A percentile compares a stretch with the other conserved stretches of the same genome.
These are phyloP conservation scores for Venturia pyrina DNA, from an alignment of 2,329 filamentous ascomycete species.

Conservation along the genomic window DNA sequence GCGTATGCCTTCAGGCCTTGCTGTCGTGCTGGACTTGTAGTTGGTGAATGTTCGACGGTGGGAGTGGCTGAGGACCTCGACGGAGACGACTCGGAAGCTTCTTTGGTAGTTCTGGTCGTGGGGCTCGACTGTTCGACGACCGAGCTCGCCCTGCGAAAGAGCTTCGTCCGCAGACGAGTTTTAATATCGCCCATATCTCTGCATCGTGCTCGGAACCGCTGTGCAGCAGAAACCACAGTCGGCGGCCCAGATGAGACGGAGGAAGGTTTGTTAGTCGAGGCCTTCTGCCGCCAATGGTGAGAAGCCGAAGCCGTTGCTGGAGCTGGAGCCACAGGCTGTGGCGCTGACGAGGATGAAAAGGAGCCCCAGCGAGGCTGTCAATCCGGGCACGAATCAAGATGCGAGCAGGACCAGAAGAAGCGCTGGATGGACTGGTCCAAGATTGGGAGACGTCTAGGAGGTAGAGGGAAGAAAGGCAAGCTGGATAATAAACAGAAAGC, in stretches of 20 bases:
- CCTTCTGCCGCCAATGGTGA: neutral
- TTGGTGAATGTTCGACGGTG: neutral
- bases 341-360: neutral
- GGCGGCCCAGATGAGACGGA: neutral
- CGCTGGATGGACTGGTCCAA: no score
- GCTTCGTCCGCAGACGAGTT: neutral
- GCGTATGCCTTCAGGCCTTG: neutral
- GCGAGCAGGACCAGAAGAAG: no score
- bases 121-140: neutral
- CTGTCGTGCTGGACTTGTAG: neutral
- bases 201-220: neutral
- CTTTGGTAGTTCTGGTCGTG: neutral
- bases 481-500: no score
- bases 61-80: neutral
- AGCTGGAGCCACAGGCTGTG: neutral
- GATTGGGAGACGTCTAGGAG: no score
- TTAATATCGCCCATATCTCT: neutral
- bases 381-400: no score
- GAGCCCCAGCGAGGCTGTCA: neutral
- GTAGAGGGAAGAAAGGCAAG: no score
- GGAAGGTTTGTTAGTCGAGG: neutral
- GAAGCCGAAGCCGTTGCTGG: neutral
- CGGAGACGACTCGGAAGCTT: neutral
- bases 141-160: neutral
- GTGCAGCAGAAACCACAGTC: neutral